These are phyloP conservation scores for Fusarium denticulatum DNA, from an alignment of 2,329 filamentous ascomycete species.

Conservation along the genomic window DNA sequence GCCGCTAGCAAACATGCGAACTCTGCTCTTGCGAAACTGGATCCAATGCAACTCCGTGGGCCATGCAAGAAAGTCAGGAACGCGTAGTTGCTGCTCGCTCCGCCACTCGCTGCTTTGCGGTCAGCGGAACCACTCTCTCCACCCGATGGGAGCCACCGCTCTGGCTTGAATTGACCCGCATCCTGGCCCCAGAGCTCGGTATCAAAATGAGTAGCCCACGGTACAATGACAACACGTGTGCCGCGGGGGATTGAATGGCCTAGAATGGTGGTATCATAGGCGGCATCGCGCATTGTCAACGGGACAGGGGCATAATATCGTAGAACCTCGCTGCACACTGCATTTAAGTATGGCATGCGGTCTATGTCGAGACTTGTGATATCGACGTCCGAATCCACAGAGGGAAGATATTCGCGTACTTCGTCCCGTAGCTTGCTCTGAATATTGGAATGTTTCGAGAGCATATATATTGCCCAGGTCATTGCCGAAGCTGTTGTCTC, in stretches of 20 bases:
- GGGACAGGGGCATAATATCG: constrained; percentile 79
- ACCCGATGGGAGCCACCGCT: constrained; percentile 72
- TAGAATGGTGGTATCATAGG: constrained; percentile 70
- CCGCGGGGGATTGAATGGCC: constrained; percentile 74
- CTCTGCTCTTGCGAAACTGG: constrained; percentile 82
- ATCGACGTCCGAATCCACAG: constrained; percentile 49
- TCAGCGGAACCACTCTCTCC: constrained; percentile 48
- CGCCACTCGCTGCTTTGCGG: constrained; percentile 68
- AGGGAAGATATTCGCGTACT: constrained; percentile 69
- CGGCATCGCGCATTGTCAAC: constrained; percentile 73
- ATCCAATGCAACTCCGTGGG: constrained; percentile 85
- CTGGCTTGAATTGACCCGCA: constrained; percentile 79
- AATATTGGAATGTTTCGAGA: constrained; percentile 72
- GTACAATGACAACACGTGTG: constrained; percentile 72
- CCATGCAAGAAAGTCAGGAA: constrained; percentile 88
- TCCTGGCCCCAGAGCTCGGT: constrained; percentile 79
- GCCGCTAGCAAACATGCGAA: constrained; percentile 84
- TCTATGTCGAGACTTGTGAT: constrained; percentile 67
- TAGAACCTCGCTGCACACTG: constrained; percentile 80
- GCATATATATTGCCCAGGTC: constrained; percentile 78
- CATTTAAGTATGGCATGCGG: constrained; percentile 80
- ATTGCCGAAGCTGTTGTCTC: constrained; percentile 81
- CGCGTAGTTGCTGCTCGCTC: constrained; percentile 79
- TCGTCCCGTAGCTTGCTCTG: constrained; percentile 76
- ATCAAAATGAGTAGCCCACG: constrained; percentile 76